These are phyloP conservation scores for Ceratocystis ficicola DNA, from an alignment of 2,329 filamentous ascomycete species.

Conservation along the genomic window DNA sequence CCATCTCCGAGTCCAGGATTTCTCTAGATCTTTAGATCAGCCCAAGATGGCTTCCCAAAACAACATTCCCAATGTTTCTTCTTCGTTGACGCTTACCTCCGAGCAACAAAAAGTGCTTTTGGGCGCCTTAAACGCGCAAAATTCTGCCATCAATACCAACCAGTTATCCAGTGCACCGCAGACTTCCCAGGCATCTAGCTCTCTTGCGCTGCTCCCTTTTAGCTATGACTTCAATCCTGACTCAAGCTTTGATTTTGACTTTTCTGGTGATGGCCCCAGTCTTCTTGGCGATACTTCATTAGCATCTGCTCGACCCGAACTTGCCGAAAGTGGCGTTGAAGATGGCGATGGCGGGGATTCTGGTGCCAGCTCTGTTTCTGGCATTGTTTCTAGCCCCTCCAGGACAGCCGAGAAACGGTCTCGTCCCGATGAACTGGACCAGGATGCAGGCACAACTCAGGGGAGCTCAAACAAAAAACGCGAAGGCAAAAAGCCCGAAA, in stretches of 20 bases:
- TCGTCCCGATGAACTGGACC: conserved; percentile 53
- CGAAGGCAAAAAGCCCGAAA: conserved; percentile 61
- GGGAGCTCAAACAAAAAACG: conserved; percentile 17
- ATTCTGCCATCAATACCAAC: conserved; percentile 28
- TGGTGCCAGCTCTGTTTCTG: not conserved
- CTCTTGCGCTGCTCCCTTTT: conserved; percentile 58
- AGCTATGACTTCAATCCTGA: conserved; percentile 65
- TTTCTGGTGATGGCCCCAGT: conserved; percentile 31
- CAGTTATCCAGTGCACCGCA: conserved; percentile 29
- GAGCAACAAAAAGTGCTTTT: conserved; percentile 66
- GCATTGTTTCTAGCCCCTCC: conserved; percentile 1
- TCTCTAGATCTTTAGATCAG: conserved; percentile 11
- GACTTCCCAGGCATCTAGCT: conserved; percentile 36
- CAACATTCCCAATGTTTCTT: conserved; percentile 32
- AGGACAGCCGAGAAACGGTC: conserved; percentile 54
- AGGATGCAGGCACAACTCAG: conserved; percentile 41
- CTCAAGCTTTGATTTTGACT: conserved; percentile 63
- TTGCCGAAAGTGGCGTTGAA: conserved; percentile 28
- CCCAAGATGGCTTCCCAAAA: conserved; percentile 40
- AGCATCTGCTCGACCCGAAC: conserved; percentile 45
- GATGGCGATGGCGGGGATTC: not conserved
- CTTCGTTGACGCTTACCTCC: conserved; percentile 57
- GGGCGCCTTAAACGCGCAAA: conserved; percentile 54
- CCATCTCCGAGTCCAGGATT: conserved; percentile 12
- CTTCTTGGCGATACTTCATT: conserved; percentile 54